Conservation (phyloP, 257 asterid species). For the Fraxinus cuspidata region DNA sequence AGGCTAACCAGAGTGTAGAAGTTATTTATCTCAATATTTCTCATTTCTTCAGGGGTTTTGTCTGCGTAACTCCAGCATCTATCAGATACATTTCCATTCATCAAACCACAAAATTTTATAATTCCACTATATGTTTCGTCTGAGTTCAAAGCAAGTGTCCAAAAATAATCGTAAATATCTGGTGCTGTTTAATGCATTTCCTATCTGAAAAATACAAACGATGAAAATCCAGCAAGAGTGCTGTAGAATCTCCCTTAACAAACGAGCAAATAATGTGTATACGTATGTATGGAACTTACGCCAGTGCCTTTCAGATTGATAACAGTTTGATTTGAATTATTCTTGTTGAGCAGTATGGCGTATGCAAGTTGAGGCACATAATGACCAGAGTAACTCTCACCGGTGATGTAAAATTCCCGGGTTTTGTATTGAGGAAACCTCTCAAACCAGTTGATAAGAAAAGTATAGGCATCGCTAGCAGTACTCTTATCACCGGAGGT, state of each 20-base stretch:
- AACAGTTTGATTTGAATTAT: slow-evolving; percentile 20
- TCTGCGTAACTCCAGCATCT: neutral
- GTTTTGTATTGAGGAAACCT: slow-evolving; percentile 45
- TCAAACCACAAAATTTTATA: slow-evolving; percentile 25
- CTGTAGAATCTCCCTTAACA: neutral
- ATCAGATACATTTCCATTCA: slow-evolving; percentile 16
- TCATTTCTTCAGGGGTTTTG: neutral
- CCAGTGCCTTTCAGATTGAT: slow-evolving; percentile 48
- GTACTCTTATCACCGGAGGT: slow-evolving; percentile 36
- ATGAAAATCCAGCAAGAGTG: neutral
- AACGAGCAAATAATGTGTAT: neutral
- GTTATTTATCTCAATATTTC: slow-evolving; percentile 20
- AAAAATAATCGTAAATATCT: slow-evolving; percentile 27
- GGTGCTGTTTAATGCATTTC: slow-evolving; percentile 24
- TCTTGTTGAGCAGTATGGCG: slow-evolving; percentile 33
- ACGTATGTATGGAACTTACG: slow-evolving; percentile 27
- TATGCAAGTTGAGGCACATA: slow-evolving; percentile 45
- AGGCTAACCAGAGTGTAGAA: slow-evolving; percentile 27
- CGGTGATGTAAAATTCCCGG: slow-evolving; percentile 40
- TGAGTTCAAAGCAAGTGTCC: slow-evolving; percentile 38
- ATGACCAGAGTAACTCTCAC: slow-evolving; percentile 56
- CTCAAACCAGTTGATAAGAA: slow-evolving; percentile 50
- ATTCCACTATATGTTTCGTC: slow-evolving; percentile 30
- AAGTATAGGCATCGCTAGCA: slow-evolving; percentile 42
- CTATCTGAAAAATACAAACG: slow-evolving; percentile 28